Base-by-base conservation (phyloP, 2,329 filamentous ascomycete genomes). In the Microsporum canis region DNA sequence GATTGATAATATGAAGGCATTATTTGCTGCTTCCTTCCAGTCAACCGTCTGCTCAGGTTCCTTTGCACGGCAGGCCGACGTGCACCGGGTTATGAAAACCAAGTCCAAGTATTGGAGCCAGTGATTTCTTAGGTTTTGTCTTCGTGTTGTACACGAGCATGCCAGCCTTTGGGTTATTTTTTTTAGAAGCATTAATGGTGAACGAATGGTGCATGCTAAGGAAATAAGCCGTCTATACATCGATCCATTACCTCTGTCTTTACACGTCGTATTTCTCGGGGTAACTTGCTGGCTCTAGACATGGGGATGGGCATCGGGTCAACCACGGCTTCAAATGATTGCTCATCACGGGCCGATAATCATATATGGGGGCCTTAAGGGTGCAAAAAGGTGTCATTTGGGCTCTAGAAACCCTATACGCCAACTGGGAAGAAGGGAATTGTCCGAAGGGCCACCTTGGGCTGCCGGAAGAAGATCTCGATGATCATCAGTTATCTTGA, bases 361-460 rank as follows among this genome's bases (percentile, higher is more conserved):
- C 60, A 5, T 58, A 60, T n/a, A 38, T 29, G 6, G 38, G 36
- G 61, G 53, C 17, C 33, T n/a, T 29, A 34, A 55, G 8, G 55
- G 38, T 10, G 51, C 57, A 12, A 58, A 51, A 34, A 51, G 58
- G 29, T 31, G 17, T 62, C n/a, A 58, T 62, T 29, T 62, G 60
- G 60, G 60, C 56, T 3, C 38, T 62, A n/a, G 60, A 57, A 1
- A 62, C 56, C 8, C 29, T 59, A 12, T 57, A 62, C 34, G 57
- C 60, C 27, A 57, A 62, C 49, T 62, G 60, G 60, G 60, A 62
- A 36, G 51, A 56, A 29, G 59, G 34, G 38, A 57, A 62, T 33
- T 56, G 59, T 29, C 36, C 57, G n/a, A 62, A 62, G 14, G 14
- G 29, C 17, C 7, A 47, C 27, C 31, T 62, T 5, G 60, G 57